These are phyloP conservation scores for Asterophora parasitica DNA, from an alignment of 768 basidiomycete species.

Conservation along the genomic window DNA sequence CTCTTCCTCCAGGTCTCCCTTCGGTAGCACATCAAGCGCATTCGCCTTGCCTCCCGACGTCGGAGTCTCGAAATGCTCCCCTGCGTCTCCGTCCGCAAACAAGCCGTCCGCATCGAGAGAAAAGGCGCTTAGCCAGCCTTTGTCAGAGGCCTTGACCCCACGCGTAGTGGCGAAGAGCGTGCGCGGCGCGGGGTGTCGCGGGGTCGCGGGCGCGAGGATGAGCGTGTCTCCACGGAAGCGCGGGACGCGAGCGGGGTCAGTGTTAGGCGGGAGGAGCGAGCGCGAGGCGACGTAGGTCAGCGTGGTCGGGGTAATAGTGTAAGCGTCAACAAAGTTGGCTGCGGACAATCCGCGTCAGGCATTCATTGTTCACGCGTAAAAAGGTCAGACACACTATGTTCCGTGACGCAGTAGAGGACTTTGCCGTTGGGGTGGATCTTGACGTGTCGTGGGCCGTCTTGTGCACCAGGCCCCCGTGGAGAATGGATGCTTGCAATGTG, in stretches of 20 bases:
- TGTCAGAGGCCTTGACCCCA: slow-evolving; percentile 28
- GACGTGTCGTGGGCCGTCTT: slow-evolving; percentile 50
- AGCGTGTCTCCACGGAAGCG: slow-evolving; percentile 44
- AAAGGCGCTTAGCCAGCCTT: slow-evolving; percentile 42
- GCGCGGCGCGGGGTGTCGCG: slow-evolving; percentile 28
- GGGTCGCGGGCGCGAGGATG: slow-evolving; percentile 34
- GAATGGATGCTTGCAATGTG: slow-evolving; percentile 35
- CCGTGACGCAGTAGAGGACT: slow-evolving; percentile 47
- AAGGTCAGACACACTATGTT: slow-evolving; percentile 36
- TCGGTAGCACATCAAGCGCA: slow-evolving; percentile 40
- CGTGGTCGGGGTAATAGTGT: slow-evolving; percentile 29
- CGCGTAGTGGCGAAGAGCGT: slow-evolving; percentile 46
- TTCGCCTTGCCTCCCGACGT: slow-evolving; percentile 51
- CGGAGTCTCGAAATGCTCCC: slow-evolving; percentile 35
- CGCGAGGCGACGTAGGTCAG: slow-evolving; percentile 28
- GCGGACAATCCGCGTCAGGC: neutral
- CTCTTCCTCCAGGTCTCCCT: slow-evolving; percentile 19
- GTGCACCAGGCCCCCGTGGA: slow-evolving; percentile 29
- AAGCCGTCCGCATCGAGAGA: slow-evolving; percentile 34
- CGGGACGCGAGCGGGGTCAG: slow-evolving; percentile 4
- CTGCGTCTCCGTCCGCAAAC: slow-evolving; percentile 23
- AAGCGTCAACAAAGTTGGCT: slow-evolving; percentile 46
- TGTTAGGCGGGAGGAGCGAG: slow-evolving; percentile 26
- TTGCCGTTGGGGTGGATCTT: slow-evolving; percentile 49
- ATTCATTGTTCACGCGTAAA: neutral